Base-by-base conservation (phyloP, 2,329 filamentous ascomycete species). In the Fusarium anguioides region DNA sequence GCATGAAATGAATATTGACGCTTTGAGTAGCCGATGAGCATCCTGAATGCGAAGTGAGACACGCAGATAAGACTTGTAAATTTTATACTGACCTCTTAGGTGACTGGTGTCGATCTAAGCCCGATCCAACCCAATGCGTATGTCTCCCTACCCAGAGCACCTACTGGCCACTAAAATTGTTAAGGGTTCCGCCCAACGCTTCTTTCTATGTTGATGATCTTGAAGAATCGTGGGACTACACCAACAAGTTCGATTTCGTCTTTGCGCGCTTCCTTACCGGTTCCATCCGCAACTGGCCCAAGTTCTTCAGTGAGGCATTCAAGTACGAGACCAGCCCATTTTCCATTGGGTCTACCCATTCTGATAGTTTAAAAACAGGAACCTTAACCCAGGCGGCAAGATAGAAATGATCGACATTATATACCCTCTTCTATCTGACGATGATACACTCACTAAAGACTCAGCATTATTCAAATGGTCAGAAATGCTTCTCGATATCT, bases 341-440 rank as follows among this genome's bases (percentile, higher is more conserved):
- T 5, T 9, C 1, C 1, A 1, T 7, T 3, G 8, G 1, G 7
- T 2, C 6, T 4, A 7, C 10, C 27, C 2, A 4, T 14, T 17
- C 26, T 55, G 2, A 36, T 0, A 5, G 5, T 0, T n/a, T 1
- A 18, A 20, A 3, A 12, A 20, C 1, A 67, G 64, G 2, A 64
- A 50, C 4, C 36, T 68, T 1, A 41, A 58, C 0, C 51, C 60
- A 5, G 64, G 60, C 8, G 60, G 64, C 1, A 47, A 12, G 4
- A 51, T 68, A 2, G 65, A 68, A 8, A 9, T 68, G 8, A 64
- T 64, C 4, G 64, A 68, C 14, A 62, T 64, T 9, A 26, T 68
- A 27, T 68, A 68, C 8, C 64, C 55, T 2, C 27, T 61, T 1
- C n/a, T 35, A 11, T 62, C 50, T 6, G 64, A 68, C 11, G 65